A percentile compares a stretch with the other conserved stretches of the same genome.
Conservation (phyloP, 306 rosid species). For the Vigna mungo region DNA sequence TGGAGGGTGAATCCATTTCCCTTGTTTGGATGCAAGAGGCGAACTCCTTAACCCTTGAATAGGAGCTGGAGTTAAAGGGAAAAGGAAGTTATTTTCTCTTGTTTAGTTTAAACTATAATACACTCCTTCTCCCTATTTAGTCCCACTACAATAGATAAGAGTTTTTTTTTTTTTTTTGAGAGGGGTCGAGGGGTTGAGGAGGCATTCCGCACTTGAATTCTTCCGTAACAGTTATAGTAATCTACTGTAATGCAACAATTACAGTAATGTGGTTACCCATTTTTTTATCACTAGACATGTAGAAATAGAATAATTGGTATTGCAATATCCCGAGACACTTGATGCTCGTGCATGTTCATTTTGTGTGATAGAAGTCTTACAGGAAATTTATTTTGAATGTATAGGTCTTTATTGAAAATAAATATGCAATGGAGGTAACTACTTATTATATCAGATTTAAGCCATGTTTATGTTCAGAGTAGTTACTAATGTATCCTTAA, state of each 20-base stretch:
- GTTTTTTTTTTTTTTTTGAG: background rate
- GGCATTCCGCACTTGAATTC: background rate
- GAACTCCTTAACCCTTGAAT: conserved; percentile 8
- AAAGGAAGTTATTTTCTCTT: background rate
- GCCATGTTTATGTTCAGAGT: background rate
- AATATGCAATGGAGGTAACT: conserved; percentile 6
- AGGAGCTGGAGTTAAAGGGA: conserved; percentile 21
- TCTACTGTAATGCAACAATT: conserved; percentile 20
- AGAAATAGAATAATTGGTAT: background rate
- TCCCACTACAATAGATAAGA: background rate
- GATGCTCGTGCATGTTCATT: conserved; percentile 16
- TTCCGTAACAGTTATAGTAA: conserved; percentile 14
- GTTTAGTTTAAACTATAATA: conserved; percentile 4
- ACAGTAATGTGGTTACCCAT: conserved; percentile 7
- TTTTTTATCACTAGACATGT: background rate
- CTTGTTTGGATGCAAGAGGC: conserved; percentile 22
- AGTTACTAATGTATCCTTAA: background rate
- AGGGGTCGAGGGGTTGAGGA: background rate
- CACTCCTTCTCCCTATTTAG: background rate
- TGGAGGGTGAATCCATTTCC: conserved; percentile 28
- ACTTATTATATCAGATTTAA: background rate
- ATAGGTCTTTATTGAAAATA: conserved; percentile 1
- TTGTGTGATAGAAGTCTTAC: conserved; percentile 10
- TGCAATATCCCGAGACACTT: conserved; percentile 18
- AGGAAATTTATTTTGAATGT: conserved; percentile 32